Base-by-base conservation (phyloP, 1,284 basidiomycete genomes). In the Leccinum fallax region DNA sequence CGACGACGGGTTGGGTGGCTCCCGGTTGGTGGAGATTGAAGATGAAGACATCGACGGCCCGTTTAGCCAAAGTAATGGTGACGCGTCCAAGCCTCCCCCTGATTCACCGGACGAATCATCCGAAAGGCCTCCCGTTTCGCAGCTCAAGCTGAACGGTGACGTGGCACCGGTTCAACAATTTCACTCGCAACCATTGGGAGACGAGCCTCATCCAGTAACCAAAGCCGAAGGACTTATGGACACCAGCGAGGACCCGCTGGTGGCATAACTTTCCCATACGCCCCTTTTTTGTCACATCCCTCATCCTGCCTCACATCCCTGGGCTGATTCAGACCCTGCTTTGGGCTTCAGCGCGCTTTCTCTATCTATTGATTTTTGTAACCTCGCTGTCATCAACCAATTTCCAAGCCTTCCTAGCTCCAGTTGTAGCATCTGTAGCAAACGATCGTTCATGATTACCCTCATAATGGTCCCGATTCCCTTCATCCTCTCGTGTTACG, bases 141-240 rank as follows among this genome's bases (percentile, higher is more conserved):
- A 76, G 55, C 74, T 74, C 21, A 69, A 64, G 49, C 67, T 73
- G 36, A 85, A 86, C 63, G 86, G 85, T 38, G 80, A 81, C 64
- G 67, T 75, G 30, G 72, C 73, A 21, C 78, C 81, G 10, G 79
- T 79, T 48, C 74, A 80, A 63, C 88, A 89, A 67, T 77, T 89
- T 48, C 77, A 79, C 53, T 79, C 82, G 10, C 73, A 79, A 55
- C 86, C 89, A 16, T 77, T 79, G 60, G 87, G 88, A 21, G 89
- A 92, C 66, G 82, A 79, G 57, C 80, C 83, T 43, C 79, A 82
- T 64, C 79, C 82, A 1, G 84, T 82, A 28, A 81, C 85, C 26
- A 83, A 84, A 71, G 84, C 79, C 26, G 92, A 93, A 73, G 90
- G 89, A n/a, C 78, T 92, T 59, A 79, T 89, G 77, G 88, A 92